Evolutionary conservation across 495 filamentous ascomycete genomes (phyloP), one percentile per base, ranked within the genome.

Genomic region (Xylaria bambusicola): DNA sequence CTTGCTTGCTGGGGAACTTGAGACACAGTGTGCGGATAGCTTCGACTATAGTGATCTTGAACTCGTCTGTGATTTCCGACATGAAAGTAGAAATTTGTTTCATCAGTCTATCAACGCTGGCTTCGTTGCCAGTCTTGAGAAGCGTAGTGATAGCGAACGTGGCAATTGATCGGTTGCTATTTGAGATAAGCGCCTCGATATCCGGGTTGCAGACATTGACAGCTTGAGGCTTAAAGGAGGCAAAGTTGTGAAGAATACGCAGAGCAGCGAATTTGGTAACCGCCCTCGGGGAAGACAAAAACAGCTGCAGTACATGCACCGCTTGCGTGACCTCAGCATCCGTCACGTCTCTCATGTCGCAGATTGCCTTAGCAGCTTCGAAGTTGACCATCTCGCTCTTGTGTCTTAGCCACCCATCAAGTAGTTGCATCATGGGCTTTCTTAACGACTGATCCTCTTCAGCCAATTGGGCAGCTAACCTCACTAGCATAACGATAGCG

Each of bases 301-400:
- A 98, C 52, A 97, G 82, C 77, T 98, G 94, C 36, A 99, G 86
- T 38, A 95, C 82, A 72, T 97, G 93, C 52, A 98, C 91, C 42
- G 95, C 92, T 71, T 97, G 93, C 2, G 88, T 84, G 27, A 93
- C 89, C 72, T 99, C 94, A 42, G 85, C 86, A 67, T 99, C 95
- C 38, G 89, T 91, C 38, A 97, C 89, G 74, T 98, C 92, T 49
- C 86, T 85, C 82, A 98, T 87, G 66, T 93, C 89, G 74, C 92
- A 95, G 71, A 99, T 96, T 20, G 93, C 91, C 80, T 98, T 98
- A 21, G 94, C 95, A 52, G 94, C 94, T 77, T 99, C 94, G 66
- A 99, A 98, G 76, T 97, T 99, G 73, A 98, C 95, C 95, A 99
- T 98, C 69, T 99, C 94, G 70, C 92, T 92, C 85, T 99, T 99